Evolutionary conservation across 768 basidiomycete genomes (phyloP).

Genomic region (Tylopilus intermedius): DNA sequence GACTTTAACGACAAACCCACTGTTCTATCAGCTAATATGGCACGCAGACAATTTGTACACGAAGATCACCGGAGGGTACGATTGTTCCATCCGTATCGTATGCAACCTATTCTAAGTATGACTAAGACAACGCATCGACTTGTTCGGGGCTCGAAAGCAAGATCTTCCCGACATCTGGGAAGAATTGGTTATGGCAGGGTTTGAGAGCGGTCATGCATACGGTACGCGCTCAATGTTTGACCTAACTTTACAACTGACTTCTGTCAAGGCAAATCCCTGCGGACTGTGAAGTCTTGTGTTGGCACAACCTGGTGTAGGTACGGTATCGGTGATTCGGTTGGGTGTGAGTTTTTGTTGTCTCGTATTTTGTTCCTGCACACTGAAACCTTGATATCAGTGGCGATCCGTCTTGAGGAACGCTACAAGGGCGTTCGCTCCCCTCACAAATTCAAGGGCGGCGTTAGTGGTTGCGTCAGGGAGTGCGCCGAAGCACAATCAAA

Average conservation of each 20-base stretch:
- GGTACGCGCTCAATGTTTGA: slow-evolving; percentile 36
- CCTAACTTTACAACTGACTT: background rate
- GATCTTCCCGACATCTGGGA: slow-evolving; percentile 69
- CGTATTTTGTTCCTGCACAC: background rate
- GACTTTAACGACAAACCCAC: background rate
- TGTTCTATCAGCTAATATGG: background rate
- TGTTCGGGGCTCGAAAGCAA: slow-evolving; percentile 67
- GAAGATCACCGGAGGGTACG: slow-evolving; percentile 45
- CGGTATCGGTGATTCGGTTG: slow-evolving; percentile 71
- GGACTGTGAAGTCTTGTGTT: slow-evolving; percentile 77
- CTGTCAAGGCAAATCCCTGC: slow-evolving; percentile 40
- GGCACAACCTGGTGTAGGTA: slow-evolving; percentile 70
- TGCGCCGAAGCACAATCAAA: slow-evolving; percentile 74
- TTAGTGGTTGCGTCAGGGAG: slow-evolving; percentile 69
- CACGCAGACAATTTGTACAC: slow-evolving; percentile 52
- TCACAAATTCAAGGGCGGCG: slow-evolving; percentile 76
- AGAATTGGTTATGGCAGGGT: slow-evolving; percentile 57
- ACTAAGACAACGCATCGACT: slow-evolving; percentile 55
- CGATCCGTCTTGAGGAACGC: slow-evolving; percentile 64
- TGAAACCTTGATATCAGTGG: slow-evolving; percentile 35
- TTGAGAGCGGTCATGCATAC: slow-evolving; percentile 75
- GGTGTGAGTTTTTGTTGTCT: slow-evolving; percentile 26
- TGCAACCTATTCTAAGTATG: background rate
- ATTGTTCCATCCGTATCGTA: background rate
- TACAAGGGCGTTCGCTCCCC: slow-evolving; percentile 66